Base-by-base conservation (phyloP, 2,329 filamentous ascomycete genomes). In the Aspergillus novoparasiticus region DNA sequence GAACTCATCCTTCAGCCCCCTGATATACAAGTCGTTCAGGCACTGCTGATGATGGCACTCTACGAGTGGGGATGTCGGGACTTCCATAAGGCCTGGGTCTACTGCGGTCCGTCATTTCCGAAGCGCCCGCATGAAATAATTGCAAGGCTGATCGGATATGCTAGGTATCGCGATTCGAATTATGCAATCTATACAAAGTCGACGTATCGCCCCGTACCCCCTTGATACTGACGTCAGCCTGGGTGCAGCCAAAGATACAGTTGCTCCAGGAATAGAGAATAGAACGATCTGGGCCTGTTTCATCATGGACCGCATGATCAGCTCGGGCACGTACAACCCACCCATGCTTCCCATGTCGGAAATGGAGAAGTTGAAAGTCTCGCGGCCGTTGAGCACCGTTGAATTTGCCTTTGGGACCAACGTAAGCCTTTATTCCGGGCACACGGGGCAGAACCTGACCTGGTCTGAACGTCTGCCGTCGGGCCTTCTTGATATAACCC, bases 41-140 rank as follows among this genome's bases (percentile, higher is more conserved):
- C 57, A 11, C 45, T 59, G 5, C 57, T 59, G 14, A 41, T 59
- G 5, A 53, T 59, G 43, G n/a, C 45, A 4, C n/a, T 59, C 14
- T 48, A 59, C 23, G 57, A 59, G 9, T 59, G 57, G 57, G 57
- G 57, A 41, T 36, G 28, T n/a, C 34, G 57, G 19, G 39, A 51
- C n/a, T 59, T 59, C 14, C 45, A 59, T n/a, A 50, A 59, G 32
- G 57, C 57, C 1, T 58, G 57, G 57, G 30, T 58, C 9, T 58
- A 58, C 19, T 58, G 57, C 34, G 57, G 57, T 58, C 30, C 19
- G 43, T 46, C n/a, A 1, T 21, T 14, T 1, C 12, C 2, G 5
- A 46, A 30, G 28, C 16, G 26, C 12, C 16, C 19, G 16, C 39
- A 16, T 10, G 39, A 16, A 9, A 41, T n/a, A 36, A 41, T 41